Evolutionary conservation across 2,329 filamentous ascomycete genomes (phyloP).

Genomic region (Thielaviopsis euricoi): DNA sequence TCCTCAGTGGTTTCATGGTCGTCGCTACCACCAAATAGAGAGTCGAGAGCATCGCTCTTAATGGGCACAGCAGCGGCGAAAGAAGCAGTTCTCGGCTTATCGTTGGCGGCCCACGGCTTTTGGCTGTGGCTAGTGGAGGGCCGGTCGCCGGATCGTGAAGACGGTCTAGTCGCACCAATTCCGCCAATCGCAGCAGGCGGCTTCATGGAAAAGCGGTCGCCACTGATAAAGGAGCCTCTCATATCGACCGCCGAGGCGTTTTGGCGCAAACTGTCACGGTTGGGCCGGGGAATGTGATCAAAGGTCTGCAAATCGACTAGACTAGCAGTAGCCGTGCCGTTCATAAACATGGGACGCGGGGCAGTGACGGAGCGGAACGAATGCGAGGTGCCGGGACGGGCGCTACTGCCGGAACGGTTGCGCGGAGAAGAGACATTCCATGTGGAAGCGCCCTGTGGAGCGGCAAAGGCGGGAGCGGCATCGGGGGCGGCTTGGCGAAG

Average conservation of each 20-base stretch:
- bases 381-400: conserved; percentile 13
- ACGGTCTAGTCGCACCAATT: background rate
- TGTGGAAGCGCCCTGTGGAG: background rate
- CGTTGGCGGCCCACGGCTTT: background rate
- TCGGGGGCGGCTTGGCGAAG: background rate
- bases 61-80: background rate
- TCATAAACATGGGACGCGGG: conserved; percentile 11
- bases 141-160: background rate
- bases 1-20: background rate
- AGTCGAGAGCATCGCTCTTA: conserved; percentile 3
- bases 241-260: conserved; percentile 1
- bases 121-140: background rate
- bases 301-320: conserved; percentile 7
- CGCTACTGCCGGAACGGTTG: conserved; percentile 1
- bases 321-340: conserved; percentile 9
- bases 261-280: conserved; percentile 9
- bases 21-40: conserved; percentile 2
- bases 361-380: conserved; percentile 9
- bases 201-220: conserved; percentile 10
- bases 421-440: conserved; percentile 2
- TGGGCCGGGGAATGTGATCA: conserved; percentile 4
- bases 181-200: conserved; percentile 8
- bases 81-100: background rate
- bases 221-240: background rate
- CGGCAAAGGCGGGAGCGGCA: background rate